Evolutionary conservation across 1,284 basidiomycete genomes (phyloP).

Genomic region (Puccinia polysora): DNA sequence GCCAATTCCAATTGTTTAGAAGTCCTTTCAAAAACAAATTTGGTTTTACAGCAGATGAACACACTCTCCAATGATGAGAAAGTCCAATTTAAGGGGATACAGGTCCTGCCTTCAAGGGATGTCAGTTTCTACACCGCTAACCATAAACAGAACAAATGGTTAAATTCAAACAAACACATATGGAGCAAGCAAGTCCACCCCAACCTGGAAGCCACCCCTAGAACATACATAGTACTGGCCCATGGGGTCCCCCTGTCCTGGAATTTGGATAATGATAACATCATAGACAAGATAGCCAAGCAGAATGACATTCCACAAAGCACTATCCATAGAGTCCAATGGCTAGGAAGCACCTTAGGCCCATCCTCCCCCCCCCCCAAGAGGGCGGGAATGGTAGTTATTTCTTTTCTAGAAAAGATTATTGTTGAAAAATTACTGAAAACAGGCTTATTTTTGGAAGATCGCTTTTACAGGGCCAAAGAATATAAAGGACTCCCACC

Average conservation of each 20-base stretch:
- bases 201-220: slow-evolving; percentile 3
- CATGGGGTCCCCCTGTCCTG: background rate
- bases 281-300: background rate
- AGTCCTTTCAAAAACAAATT: background rate
- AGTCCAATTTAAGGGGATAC: slow-evolving; percentile 1
- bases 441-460: background rate
- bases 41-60: background rate
- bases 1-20: background rate
- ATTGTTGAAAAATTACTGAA: background rate
- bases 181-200: slow-evolving; percentile 4
- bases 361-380: background rate
- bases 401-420: background rate
- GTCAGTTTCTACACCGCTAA: background rate
- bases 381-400: background rate
- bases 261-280: background rate
- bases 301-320: background rate
- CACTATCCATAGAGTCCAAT: background rate
- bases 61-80: background rate
- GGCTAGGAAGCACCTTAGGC: background rate
- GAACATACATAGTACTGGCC: background rate
- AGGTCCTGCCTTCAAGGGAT: background rate
- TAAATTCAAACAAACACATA: background rate
- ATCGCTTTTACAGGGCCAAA: background rate
- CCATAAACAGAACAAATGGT: background rate
- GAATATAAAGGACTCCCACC: background rate